A percentile compares a stretch with the other conserved stretches of the same genome.
phyloP scores from a whole-genome alignment of 2,329 filamentous ascomycete genomes.

The Aspergillus bombycis region DNA sequence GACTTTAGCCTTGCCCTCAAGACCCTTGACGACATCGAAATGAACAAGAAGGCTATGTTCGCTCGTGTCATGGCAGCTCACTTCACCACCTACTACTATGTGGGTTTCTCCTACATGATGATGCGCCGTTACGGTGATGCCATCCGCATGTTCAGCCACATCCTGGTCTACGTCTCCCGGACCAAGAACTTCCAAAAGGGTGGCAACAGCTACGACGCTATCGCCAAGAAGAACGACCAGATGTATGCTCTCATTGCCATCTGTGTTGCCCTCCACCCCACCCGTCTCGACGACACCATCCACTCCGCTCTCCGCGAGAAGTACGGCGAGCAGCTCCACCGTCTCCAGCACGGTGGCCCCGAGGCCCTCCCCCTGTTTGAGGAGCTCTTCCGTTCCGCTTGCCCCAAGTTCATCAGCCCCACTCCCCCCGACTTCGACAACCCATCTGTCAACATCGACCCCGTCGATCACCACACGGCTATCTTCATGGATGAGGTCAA shows the following conservation, averaged over 20 bases:
- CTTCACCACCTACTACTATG: slow-evolving; percentile 99
- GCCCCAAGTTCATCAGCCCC: slow-evolving; percentile 99
- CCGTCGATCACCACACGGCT: slow-evolving; percentile 92
- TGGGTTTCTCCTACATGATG: slow-evolving; percentile 99
- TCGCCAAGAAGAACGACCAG: slow-evolving; percentile 99
- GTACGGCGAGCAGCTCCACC: slow-evolving; percentile 97
- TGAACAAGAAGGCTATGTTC: slow-evolving; percentile 99
- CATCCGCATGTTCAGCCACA: slow-evolving; percentile 99
- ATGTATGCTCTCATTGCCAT: slow-evolving; percentile 99
- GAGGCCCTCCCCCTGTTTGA: slow-evolving; percentile 96
- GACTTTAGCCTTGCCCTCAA: slow-evolving; percentile 98
- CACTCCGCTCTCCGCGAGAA: slow-evolving; percentile 97
- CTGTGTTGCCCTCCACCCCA: slow-evolving; percentile 97
- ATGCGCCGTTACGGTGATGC: slow-evolving; percentile 99
- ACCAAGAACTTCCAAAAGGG: slow-evolving; percentile 99
- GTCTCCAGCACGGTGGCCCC: slow-evolving; percentile 93
- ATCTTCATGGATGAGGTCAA: slow-evolving; percentile 99
- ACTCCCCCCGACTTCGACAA: slow-evolving; percentile 97
- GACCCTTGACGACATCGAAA: slow-evolving; percentile 98
- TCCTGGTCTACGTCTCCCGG: slow-evolving; percentile 95
- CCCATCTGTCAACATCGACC: slow-evolving; percentile 93
- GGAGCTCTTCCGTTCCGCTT: slow-evolving; percentile 96
- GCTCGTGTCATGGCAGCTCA: slow-evolving; percentile 98
- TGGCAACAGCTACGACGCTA: slow-evolving; percentile 84
- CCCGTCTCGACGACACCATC: slow-evolving; percentile 96